Percentiles rank a stretch among this genome's conserved stretches.
These are phyloP conservation scores for Cornus suecica DNA, from an alignment of 148 eudicot genomes.

Conservation along the genomic window DNA sequence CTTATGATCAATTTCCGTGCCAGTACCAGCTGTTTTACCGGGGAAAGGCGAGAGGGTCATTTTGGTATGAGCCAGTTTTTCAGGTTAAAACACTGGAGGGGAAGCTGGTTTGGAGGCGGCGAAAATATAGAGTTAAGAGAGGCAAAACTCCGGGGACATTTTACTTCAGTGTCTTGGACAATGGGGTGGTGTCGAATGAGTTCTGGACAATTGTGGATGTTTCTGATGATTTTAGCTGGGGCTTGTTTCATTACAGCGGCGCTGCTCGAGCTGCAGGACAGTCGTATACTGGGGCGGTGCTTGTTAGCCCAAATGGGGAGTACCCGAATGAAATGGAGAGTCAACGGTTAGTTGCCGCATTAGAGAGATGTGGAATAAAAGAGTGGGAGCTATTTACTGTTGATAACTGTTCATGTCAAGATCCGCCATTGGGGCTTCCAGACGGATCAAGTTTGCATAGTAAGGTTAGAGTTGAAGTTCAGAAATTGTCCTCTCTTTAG, in stretches of 20 bases:
- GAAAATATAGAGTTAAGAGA: conserved; percentile 82
- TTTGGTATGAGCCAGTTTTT: conserved; percentile 95
- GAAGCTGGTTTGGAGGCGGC: conserved; percentile 75
- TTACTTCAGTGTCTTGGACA: conserved; percentile 86
- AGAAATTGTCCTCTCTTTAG: conserved; percentile 21
- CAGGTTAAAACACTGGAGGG: conserved; percentile 87
- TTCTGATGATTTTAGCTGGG: conserved; percentile 85
- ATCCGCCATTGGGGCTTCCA: conserved; percentile 78
- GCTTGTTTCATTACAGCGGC: conserved; percentile 96
- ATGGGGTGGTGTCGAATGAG: conserved; percentile 95
- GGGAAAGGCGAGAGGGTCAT: conserved; percentile 90
- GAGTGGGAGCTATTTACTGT: conserved; percentile 83
- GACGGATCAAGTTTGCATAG: conserved; percentile 73
- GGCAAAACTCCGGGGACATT: conserved; percentile 69
- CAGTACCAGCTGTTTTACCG: conserved; percentile 92
- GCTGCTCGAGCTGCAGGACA: conserved; percentile 98
- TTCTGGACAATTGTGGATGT: conserved; percentile 95
- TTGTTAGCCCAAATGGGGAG: conserved; percentile 74
- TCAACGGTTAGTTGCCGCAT: conserved; percentile 44
- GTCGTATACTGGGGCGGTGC: conserved; percentile 89
- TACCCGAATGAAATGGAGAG: conserved; percentile 50
- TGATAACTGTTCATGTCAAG: conserved; percentile 77
- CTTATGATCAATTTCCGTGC: conserved; percentile 93
- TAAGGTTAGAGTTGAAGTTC: conserved; percentile 30
- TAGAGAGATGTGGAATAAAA: conserved; percentile 75